phyloP scores from a whole-genome alignment of 176 grass and related monocot genomes.

The Phragmites australis region DNA sequence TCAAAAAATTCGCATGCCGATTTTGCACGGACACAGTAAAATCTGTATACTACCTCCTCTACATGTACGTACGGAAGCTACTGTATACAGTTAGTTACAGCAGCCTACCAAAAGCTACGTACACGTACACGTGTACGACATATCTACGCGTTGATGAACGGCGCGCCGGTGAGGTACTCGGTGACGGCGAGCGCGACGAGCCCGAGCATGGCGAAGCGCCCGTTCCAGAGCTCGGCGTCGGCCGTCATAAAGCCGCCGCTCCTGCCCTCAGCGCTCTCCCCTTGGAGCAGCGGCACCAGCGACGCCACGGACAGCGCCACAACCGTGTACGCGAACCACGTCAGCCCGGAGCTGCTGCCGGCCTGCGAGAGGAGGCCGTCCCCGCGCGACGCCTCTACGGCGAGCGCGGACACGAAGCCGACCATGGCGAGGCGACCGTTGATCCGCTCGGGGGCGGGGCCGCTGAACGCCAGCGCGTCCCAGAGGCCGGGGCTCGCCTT shows the following conservation, averaged over 20 bases:
- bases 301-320: constrained; percentile 57
- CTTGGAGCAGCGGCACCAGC: constrained; percentile 62
- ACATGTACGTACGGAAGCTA: too few relatives aligned
- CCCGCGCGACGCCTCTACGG: constrained; percentile 48
- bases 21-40: too few relatives aligned
- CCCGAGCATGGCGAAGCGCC: constrained; percentile 75
- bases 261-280: constrained; percentile 41
- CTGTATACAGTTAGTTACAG: too few relatives aligned
- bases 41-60: too few relatives aligned
- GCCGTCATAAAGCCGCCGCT: constrained; percentile 40
- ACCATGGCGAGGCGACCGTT: constrained; percentile 68
- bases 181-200: constrained; percentile 69
- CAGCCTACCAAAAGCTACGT: too few relatives aligned
- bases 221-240: constrained; percentile 80
- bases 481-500: constrained; percentile 12
- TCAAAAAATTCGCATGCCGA: too few relatives aligned
- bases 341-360: constrained; percentile 40
- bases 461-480: constrained; percentile 59
- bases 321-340: constrained; percentile 42
- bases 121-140: too few relatives aligned
- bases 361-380: constrained; percentile 44
- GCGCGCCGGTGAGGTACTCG: constrained; percentile 76
- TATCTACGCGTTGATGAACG: too few relatives aligned
- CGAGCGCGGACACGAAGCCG: constrained; percentile 54
- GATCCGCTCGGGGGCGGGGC: constrained; percentile 64